phyloP scores from a whole-genome alignment of 305 asterid genomes.

The Fraxinus baroniana region DNA sequence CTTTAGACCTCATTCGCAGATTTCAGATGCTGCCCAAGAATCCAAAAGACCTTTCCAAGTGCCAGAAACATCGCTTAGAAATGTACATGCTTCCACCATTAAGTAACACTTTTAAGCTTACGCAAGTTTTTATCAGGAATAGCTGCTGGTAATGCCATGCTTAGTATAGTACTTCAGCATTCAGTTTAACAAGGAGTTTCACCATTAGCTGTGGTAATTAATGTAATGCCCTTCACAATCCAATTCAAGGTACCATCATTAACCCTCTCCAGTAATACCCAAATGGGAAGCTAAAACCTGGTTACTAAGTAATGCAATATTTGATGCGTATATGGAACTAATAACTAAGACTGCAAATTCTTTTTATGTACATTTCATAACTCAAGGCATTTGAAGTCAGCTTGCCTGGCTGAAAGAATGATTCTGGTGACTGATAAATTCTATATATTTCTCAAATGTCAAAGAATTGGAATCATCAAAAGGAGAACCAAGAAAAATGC shows the following conservation, averaged over 20 bases:
- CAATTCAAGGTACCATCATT: not conserved
- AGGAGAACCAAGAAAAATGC: constrained; percentile 12
- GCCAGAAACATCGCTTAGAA: not conserved
- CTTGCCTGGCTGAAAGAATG: constrained; percentile 6
- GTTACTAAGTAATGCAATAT: constrained; percentile 3
- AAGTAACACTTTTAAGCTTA: not conserved
- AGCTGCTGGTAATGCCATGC: not conserved
- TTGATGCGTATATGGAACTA: not conserved
- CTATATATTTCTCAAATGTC: not conserved
- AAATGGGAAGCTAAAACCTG: not conserved
- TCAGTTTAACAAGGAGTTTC: not conserved
- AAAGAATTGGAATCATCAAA: not conserved
- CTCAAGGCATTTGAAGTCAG: not conserved
- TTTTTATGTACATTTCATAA: not conserved
- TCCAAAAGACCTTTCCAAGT: not conserved
- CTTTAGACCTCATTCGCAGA: not conserved
- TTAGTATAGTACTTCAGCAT: not conserved
- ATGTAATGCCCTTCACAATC: not conserved
- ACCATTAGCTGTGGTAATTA: not conserved
- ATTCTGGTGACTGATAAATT: not conserved
- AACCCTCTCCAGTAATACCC: not conserved
- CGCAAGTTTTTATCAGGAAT: not conserved
- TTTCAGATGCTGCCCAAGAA: not conserved
- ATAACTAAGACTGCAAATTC: not conserved
- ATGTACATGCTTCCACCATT: not conserved